A percentile compares a stretch with the other conserved stretches of the same genome.
These are phyloP conservation scores for Leccinum longicurvipes DNA, from an alignment of 768 basidiomycete genomes.

Conservation along the genomic window DNA sequence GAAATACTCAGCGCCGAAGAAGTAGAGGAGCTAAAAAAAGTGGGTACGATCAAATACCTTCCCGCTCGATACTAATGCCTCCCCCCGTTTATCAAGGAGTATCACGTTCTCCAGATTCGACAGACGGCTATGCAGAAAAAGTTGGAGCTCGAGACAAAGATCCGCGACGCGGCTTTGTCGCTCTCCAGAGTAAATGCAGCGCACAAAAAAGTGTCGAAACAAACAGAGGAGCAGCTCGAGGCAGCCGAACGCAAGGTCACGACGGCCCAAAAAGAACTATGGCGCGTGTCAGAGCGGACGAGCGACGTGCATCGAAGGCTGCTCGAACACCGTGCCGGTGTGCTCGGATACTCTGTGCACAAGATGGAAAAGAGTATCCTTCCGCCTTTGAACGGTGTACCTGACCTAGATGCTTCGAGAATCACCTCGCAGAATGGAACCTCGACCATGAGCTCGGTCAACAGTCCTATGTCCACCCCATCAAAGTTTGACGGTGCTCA, in stretches of 20 bases:
- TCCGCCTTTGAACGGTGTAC: constrained; percentile 23
- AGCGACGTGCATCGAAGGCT: constrained; percentile 61
- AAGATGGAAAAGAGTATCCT: constrained; percentile 58
- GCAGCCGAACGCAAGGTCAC: constrained; percentile 73
- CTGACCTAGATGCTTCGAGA: constrained; percentile 44
- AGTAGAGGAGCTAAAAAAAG: constrained; percentile 70
- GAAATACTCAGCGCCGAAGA: constrained; percentile 74
- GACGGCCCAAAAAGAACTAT: constrained; percentile 65
- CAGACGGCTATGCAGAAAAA: constrained; percentile 67
- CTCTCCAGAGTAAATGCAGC: constrained; percentile 62
- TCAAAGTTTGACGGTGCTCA: constrained; percentile 81
- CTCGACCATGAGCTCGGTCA: constrained; percentile 49
- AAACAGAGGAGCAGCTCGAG: constrained; percentile 68
- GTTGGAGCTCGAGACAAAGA: constrained; percentile 77
- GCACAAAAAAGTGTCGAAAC: constrained; percentile 57
- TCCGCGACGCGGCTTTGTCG: constrained; percentile 80
- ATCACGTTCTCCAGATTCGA: constrained; percentile 64
- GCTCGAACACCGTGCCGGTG: constrained; percentile 80
- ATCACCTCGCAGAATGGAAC: constrained; percentile 51
- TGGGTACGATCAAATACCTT: constrained; percentile 32
- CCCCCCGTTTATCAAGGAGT: constrained; percentile 51
- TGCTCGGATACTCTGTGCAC: constrained; percentile 69
- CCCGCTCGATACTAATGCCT: background rate
- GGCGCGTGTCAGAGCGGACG: constrained; percentile 60
- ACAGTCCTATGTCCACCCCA: constrained; percentile 41